Base-by-base conservation (phyloP, 2,329 filamentous ascomycete species). In the Calonectria fujianensis region DNA sequence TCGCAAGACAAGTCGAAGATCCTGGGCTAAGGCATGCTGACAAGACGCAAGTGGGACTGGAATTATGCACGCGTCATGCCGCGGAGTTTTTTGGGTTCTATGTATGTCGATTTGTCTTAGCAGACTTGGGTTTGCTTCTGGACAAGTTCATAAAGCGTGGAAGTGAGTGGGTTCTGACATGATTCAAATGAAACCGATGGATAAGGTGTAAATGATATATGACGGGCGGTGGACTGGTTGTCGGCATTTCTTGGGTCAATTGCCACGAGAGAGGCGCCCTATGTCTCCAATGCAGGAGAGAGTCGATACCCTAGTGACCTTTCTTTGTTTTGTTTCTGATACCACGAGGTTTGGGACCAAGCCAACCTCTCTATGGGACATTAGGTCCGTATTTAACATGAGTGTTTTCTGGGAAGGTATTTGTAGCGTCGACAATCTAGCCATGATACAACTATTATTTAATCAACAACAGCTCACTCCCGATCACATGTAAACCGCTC, bases 71-170 rank as follows among this genome's bases (percentile, higher is more conserved):
- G 45, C 92, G 96, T 51, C 96, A 98, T 84, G 97, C 96, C 10
- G 95, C 96, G 41, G 97, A 99, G 85, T 99, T 99, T 85, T 99
- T 99, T 84, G 96, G 94, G 20, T 98, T 99, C 85, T 98, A 97
- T 84, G 91, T 99, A 35, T 98, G 96, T 85, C 94, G 97, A 24
- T 99, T 99, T 83, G 96, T 96, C n/a, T 88, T 99, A 75, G 90
- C 93, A 5, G 97, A 99, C 84, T 87, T 99, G 75, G 91, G 93
- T 50, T 85, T 97, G 83, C 89, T 99, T 87, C 88, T 99, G 79
- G 97, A 99, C 85, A 99, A 98, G 84, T 98, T 97, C 82, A 93
- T 99, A 84, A 99, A 99, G 89, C 92, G 96, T 78, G 96, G 96
- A 31, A 98, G 94, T 80, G 96, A 99, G 88, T 99, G 96, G 96